Evolutionary conservation across 2,329 filamentous ascomycete genomes (phyloP).

Genomic region (Colletotrichum sp.): DNA sequence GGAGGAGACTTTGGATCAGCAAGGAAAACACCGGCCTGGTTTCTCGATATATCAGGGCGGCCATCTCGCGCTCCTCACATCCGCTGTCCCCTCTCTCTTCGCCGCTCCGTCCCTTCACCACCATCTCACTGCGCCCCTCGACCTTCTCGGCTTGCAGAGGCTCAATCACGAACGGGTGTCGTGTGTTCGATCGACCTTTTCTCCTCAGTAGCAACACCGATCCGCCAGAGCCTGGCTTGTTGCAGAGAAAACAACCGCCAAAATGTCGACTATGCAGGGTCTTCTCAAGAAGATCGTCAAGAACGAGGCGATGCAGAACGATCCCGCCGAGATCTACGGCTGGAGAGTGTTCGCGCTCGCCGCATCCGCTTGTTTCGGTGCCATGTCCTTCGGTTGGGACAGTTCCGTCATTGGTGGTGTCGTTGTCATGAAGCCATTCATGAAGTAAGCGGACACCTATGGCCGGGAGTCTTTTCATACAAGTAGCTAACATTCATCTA

Average conservation of each 20-base stretch:
- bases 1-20: background rate
- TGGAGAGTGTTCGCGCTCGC: slow-evolving; percentile 71
- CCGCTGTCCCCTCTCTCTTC: background rate
- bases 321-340: slow-evolving; percentile 72
- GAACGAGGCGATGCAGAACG: slow-evolving; percentile 66
- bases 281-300: slow-evolving; percentile 49
- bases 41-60: slow-evolving; percentile 14
- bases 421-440: slow-evolving; percentile 63
- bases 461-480: background rate
- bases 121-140: background rate
- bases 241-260: slow-evolving; percentile 4
- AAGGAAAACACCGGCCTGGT: slow-evolving; percentile 1
- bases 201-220: slow-evolving; percentile 8
- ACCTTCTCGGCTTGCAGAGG: background rate
- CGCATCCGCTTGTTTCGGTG: slow-evolving; percentile 57
- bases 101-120: background rate
- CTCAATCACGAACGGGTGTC: slow-evolving; percentile 1
- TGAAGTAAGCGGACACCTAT: slow-evolving; percentile 39
- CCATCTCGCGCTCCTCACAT: background rate
- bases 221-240: slow-evolving; percentile 17
- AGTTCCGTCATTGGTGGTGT: slow-evolving; percentile 73
- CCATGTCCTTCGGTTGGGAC: slow-evolving; percentile 64
- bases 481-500: slow-evolving; percentile 52
- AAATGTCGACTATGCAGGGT: slow-evolving; percentile 17
- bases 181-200: background rate